phyloP scores from a whole-genome alignment of 345 rosid species.

The Ailanthus altissimus region DNA sequence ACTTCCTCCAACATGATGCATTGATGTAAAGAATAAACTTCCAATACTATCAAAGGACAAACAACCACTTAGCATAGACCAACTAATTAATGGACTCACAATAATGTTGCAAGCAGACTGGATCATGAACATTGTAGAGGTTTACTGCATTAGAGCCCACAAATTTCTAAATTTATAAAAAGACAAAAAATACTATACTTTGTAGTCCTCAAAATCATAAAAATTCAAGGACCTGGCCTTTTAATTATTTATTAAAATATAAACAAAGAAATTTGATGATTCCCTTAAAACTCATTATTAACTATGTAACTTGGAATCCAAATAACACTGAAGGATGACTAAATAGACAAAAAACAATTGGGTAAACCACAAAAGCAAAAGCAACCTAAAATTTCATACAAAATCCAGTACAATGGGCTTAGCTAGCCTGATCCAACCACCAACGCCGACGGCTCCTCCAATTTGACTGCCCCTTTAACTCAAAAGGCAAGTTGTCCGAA shows the following conservation, averaged over 20 bases:
- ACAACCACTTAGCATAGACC: too few relatives aligned
- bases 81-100: neutral
- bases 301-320: neutral
- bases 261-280: neutral
- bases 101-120: neutral
- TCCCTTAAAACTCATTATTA: neutral
- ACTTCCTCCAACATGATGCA: too few relatives aligned
- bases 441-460: too few relatives aligned
- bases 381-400: too few relatives aligned
- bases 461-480: too few relatives aligned
- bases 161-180: neutral
- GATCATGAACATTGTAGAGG: neutral
- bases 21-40: too few relatives aligned
- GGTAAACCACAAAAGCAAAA: too few relatives aligned
- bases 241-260: too few relatives aligned
- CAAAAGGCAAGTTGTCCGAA: too few relatives aligned
- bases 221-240: neutral
- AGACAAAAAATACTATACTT: neutral
- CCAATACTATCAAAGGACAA: too few relatives aligned
- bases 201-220: neutral
- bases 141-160: neutral
- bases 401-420: too few relatives aligned
- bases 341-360: neutral
- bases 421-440: too few relatives aligned
- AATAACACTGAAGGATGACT: neutral